Evolutionary conservation across 495 filamentous ascomycete genomes (phyloP).

Genomic region (Talaromyces trachyspermus): DNA sequence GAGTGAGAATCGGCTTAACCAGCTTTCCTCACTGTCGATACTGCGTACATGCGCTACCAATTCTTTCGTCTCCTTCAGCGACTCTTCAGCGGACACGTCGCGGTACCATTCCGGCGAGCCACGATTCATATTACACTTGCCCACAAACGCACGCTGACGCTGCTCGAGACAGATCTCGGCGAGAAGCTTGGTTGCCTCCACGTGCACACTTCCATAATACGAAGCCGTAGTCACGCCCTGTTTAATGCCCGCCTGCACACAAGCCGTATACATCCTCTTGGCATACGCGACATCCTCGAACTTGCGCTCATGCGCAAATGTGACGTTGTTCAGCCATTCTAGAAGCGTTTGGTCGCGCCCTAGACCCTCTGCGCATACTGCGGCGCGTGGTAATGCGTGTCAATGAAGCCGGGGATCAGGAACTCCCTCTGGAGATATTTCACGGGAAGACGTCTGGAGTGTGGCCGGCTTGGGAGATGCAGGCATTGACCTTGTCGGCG

Average conservation of each 20-base stretch:
- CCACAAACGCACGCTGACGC: conserved; percentile 58
- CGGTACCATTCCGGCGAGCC: conserved; percentile 53
- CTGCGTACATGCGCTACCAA: conserved; percentile 42
- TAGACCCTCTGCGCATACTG: conserved; percentile 56
- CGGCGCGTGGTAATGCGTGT: conserved; percentile 60
- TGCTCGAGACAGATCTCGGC: conserved; percentile 48
- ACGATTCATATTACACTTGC: conserved; percentile 60
- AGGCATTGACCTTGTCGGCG: background rate
- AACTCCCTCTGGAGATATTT: conserved; percentile 41
- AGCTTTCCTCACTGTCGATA: conserved; percentile 35
- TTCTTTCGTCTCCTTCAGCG: conserved; percentile 43
- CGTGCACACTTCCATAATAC: conserved; percentile 57
- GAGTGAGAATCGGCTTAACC: conserved; percentile 53
- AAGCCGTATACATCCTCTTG: conserved; percentile 39
- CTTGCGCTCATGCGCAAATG: conserved; percentile 55
- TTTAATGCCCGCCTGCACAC: conserved; percentile 49
- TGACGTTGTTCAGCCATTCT: conserved; percentile 53
- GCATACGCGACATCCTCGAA: conserved; percentile 50
- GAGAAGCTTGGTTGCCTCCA: conserved; percentile 49
- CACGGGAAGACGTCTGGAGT: conserved; percentile 25
- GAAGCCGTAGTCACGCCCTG: conserved; percentile 61
- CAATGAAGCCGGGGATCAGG: conserved; percentile 54
- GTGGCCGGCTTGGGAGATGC: conserved; percentile 21
- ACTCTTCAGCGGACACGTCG: conserved; percentile 40
- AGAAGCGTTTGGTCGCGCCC: conserved; percentile 51